Conservation (phyloP, 371 early-diverging fungal genomes). For the Chytridium lagenaria region DNA sequence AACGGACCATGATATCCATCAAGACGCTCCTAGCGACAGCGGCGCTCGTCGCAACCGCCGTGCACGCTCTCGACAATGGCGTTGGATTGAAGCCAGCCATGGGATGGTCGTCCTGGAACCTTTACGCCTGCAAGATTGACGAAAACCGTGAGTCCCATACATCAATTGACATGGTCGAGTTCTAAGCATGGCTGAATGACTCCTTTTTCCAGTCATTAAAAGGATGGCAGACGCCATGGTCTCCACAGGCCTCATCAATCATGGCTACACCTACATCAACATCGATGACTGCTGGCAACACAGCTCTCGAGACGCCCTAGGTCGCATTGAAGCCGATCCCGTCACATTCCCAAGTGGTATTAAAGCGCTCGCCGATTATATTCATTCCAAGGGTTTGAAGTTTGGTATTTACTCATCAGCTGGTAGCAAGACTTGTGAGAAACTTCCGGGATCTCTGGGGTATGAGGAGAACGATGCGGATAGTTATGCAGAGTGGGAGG, state of each 20-base stretch:
- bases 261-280: slow-evolving; percentile 49
- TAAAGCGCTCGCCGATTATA: slow-evolving; percentile 48
- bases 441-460: slow-evolving; percentile 53
- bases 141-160: slow-evolving; percentile 22
- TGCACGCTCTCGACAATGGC: slow-evolving; percentile 6
- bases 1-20: too few species aligned
- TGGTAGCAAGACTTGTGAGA: slow-evolving; percentile 56
- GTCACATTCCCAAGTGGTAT: slow-evolving; percentile 53
- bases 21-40: background rate
- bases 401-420: slow-evolving; percentile 61
- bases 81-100: slow-evolving; percentile 23
- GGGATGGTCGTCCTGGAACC: slow-evolving; percentile 55
- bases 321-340: slow-evolving; percentile 46
- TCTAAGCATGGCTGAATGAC: background rate
- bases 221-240: slow-evolving; percentile 47
- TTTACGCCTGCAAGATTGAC: slow-evolving; percentile 49
- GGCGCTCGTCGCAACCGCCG: background rate
- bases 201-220: slow-evolving; percentile 29
- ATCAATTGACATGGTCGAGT: background rate
- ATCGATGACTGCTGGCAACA: slow-evolving; percentile 60
- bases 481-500: slow-evolving; percentile 51
- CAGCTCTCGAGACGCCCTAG: slow-evolving; percentile 35
- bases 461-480: slow-evolving; percentile 50
- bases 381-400: slow-evolving; percentile 40
- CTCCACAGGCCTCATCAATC: slow-evolving; percentile 26